Conservation (phyloP, 306 rosid genomes). For the Vigna trinervia region DNA sequence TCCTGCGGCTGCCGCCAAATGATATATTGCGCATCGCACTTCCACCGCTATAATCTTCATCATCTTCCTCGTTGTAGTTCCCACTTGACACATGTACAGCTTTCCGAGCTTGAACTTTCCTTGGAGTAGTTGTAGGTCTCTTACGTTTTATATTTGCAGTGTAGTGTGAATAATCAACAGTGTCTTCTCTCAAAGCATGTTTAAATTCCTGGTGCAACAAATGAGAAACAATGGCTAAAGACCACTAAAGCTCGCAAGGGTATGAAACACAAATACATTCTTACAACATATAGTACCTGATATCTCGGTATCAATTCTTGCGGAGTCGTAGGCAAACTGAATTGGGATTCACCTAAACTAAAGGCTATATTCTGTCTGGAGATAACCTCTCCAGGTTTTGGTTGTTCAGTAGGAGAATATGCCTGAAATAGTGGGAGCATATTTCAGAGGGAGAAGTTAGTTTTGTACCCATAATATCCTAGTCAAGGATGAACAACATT, state of each 20-base stretch:
- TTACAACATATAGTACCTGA: slow-evolving; percentile 63
- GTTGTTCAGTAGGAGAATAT: slow-evolving; percentile 80
- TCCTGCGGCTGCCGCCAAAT: slow-evolving; percentile 75
- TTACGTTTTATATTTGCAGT: slow-evolving; percentile 86
- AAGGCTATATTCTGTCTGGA: slow-evolving; percentile 80
- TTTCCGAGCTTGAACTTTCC: slow-evolving; percentile 65
- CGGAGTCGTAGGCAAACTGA: slow-evolving; percentile 69
- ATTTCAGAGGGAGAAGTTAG: slow-evolving; percentile 32
- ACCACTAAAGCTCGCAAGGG: neutral
- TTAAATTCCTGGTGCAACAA: slow-evolving; percentile 80
- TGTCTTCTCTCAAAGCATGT: slow-evolving; percentile 79
- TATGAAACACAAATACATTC: neutral
- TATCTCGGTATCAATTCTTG: slow-evolving; percentile 83
- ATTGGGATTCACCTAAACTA: slow-evolving; percentile 64
- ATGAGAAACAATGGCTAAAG: slow-evolving; percentile 37
- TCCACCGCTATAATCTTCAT: slow-evolving; percentile 65
- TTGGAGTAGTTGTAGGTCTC: slow-evolving; percentile 66
- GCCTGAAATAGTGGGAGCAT: slow-evolving; percentile 60
- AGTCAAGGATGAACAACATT: slow-evolving; percentile 18
- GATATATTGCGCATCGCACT: slow-evolving; percentile 60
- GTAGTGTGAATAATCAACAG: slow-evolving; percentile 81
- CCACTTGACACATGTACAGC: slow-evolving; percentile 55
- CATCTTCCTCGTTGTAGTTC: slow-evolving; percentile 60
- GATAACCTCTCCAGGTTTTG: slow-evolving; percentile 84
- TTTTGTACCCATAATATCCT: neutral